A percentile compares a stretch with the other conserved stretches of the same genome.
Evolutionary conservation across 176 grass and related monocot species (phyloP).

Genomic region (Hordeum vulgare): DNA sequence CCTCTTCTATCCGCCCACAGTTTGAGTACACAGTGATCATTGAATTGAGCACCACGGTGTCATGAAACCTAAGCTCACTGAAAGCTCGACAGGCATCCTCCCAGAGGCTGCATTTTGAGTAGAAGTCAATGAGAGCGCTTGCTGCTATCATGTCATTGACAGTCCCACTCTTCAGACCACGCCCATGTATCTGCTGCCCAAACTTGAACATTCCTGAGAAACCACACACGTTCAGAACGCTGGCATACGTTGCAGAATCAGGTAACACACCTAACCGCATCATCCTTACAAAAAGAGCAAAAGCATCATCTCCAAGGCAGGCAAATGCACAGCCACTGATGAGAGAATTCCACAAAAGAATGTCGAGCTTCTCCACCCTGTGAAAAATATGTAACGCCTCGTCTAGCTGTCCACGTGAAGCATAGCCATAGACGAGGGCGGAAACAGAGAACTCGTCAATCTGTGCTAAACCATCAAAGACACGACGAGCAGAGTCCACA

Average conservation of each 20-base stretch:
- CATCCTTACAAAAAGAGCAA: conserved; percentile 43
- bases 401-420: conserved; percentile 24
- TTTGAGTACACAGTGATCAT: conserved; percentile 75
- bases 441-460: conserved; percentile 62
- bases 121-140: conserved; percentile 72
- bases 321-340: conserved; percentile 41
- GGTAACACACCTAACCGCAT: conserved; percentile 19
- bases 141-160: conserved; percentile 40
- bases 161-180: conserved; percentile 40
- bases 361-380: conserved; percentile 18
- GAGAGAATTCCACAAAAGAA: conserved; percentile 63
- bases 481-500: conserved; percentile 30
- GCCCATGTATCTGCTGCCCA: conserved; percentile 43
- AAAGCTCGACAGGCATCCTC: conserved; percentile 64
- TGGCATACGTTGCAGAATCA: conserved; percentile 51
- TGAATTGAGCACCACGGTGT: conserved; percentile 60
- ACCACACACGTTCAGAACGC: conserved; percentile 37
- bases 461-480: conserved; percentile 25
- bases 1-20: conserved; percentile 41
- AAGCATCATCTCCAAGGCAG: conserved; percentile 36
- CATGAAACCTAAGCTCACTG: conserved; percentile 37
- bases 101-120: conserved; percentile 65
- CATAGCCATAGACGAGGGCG: conserved; percentile 44
- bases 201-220: conserved; percentile 14
- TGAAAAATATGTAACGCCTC: conserved; percentile 39